Base-by-base conservation (phyloP, 2,329 filamentous ascomycete genomes). In the Fusarium drepaniforme region DNA sequence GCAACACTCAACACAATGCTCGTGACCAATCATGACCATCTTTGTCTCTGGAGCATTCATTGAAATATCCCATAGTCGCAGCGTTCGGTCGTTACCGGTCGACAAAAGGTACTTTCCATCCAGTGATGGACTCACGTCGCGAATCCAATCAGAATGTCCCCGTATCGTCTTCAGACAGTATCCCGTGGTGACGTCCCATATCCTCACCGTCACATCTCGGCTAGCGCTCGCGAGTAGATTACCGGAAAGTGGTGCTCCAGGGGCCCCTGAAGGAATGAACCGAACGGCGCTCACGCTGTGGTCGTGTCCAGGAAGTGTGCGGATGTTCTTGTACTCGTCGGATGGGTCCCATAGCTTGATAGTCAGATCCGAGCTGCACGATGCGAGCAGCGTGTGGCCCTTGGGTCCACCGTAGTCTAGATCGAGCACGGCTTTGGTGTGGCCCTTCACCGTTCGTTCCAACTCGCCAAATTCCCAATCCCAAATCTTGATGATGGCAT, bases 341-440 rank as follows among this genome's bases (percentile, higher is more conserved):
- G 91, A 90, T 1, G 96, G 96, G 77, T 98, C 95, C 96, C 96
- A 98, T 28, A 98, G 87, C 83, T 98, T 98, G 84, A 98, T 98
- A 3, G 95, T 97, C 53, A 98, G 85, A 82, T 98, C 96, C 59
- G 93, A 95, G 58, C 92, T 95, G 86, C 95, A 97, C 9, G 93
- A 96, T 6, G 87, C 84, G 25, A 85, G 79, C 5, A 82, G 76
- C 57, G 40, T 94, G 93, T 80, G 93, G 88, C 2, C 97, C 94
- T 42, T 89, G 1, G 95, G 95, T 0, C 95, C 96, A 44, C 96
- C 96, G 84, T 93, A 98, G 80, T 98, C 96, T 33, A 98, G 90
- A 80, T 97, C 95, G 23, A 97, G 85, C 1, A 98, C 95, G 3
- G 94, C 91, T 81, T 93, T 95, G 8, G 95, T 98, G 80, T 98